phyloP scores from a whole-genome alignment of 2,329 filamentous ascomycete genomes.

The Parastagonospora avenae region DNA sequence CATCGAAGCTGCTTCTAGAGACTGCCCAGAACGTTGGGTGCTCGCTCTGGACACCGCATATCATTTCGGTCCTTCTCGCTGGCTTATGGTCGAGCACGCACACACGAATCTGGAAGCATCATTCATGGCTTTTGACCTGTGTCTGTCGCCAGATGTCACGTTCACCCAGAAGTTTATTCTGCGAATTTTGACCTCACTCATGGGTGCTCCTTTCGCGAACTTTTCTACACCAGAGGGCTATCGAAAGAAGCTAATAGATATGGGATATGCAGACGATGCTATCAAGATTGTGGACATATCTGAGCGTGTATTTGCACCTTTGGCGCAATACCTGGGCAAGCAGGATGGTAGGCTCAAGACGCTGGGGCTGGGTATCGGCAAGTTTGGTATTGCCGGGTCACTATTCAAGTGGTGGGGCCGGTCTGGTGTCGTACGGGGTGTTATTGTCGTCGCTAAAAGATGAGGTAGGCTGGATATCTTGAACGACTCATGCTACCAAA shows the following conservation, averaged over 20 bases:
- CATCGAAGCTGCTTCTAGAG: slow-evolving; percentile 3
- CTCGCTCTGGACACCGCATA: slow-evolving; percentile 63
- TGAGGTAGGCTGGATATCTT: background rate
- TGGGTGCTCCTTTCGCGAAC: slow-evolving; percentile 56
- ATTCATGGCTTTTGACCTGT: slow-evolving; percentile 62
- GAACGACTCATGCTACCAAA: background rate
- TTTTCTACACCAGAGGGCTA: slow-evolving; percentile 57
- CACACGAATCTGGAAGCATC: slow-evolving; percentile 52
- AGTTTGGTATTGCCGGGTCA: slow-evolving; percentile 37
- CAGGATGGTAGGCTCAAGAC: slow-evolving; percentile 41
- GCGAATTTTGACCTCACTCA: slow-evolving; percentile 52
- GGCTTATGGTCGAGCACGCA: slow-evolving; percentile 53
- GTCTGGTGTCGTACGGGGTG: slow-evolving; percentile 45
- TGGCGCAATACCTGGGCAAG: slow-evolving; percentile 53
- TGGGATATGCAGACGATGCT: slow-evolving; percentile 52
- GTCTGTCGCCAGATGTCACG: slow-evolving; percentile 40
- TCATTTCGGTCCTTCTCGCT: slow-evolving; percentile 61
- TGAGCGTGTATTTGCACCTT: slow-evolving; percentile 57
- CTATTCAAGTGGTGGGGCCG: slow-evolving; percentile 53
- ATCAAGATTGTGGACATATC: slow-evolving; percentile 59
- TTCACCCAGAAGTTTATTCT: slow-evolving; percentile 38
- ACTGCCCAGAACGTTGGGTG: slow-evolving; percentile 52
- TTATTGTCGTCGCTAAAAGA: slow-evolving; percentile 47
- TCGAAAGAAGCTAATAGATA: slow-evolving; percentile 50
- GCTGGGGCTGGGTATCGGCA: slow-evolving; percentile 47